A percentile compares a stretch with the other conserved stretches of the same genome.
Conservation (phyloP, 306 rosid species). For the Sindora glabra region DNA sequence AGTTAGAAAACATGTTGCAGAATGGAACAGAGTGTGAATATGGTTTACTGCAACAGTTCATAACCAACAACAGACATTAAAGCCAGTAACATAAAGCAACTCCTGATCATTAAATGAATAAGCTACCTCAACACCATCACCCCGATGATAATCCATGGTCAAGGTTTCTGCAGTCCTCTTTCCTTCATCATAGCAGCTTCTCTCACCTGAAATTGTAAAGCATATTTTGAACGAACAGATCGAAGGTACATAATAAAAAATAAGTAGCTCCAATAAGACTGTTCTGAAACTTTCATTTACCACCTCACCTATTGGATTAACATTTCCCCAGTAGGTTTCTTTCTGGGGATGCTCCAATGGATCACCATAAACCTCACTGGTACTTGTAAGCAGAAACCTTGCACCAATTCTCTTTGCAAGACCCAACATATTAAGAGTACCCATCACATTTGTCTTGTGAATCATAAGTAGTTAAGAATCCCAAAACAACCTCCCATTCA, state of each 20-base stretch:
- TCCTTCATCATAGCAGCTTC: constrained; percentile 98
- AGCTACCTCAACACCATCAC: constrained; percentile 88
- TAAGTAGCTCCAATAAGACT: neutral
- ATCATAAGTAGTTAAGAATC: constrained; percentile 42
- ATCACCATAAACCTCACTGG: constrained; percentile 96
- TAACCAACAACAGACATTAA: neutral
- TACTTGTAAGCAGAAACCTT: constrained; percentile 84
- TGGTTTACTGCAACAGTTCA: too few species aligned
- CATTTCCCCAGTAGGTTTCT: constrained; percentile 98
- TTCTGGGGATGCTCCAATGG: constrained; percentile 98
- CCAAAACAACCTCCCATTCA: neutral
- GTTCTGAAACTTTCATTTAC: neutral
- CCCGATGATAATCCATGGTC: constrained; percentile 96
- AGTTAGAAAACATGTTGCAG: too few species aligned
- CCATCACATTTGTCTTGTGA: constrained; percentile 99
- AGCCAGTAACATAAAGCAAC: neutral
- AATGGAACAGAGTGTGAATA: too few species aligned
- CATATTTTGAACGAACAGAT: neutral
- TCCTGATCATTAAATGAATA: neutral
- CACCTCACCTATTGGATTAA: constrained; percentile 83
- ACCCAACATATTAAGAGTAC: constrained; percentile 91
- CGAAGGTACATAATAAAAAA: neutral
- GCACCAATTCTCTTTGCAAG: constrained; percentile 97
- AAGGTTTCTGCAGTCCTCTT: constrained; percentile 94
- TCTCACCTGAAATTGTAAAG: constrained; percentile 54